phyloP scores from a whole-genome alignment of 257 asterid species.

The Solanum piurae region DNA sequence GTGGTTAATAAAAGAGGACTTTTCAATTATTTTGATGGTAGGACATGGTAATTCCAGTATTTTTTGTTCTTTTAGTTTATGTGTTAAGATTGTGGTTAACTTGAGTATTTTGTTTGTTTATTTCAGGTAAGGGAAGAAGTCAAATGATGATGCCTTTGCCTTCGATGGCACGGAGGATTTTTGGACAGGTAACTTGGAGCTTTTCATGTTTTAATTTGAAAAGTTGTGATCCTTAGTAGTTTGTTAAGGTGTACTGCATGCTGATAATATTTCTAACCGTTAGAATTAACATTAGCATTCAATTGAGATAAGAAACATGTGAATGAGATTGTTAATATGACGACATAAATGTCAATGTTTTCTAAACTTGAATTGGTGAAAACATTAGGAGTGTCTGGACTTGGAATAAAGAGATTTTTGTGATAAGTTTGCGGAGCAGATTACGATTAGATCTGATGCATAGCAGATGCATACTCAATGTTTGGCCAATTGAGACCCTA shows the following conservation, averaged over 20 bases:
- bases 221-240: neutral
- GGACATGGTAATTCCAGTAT: neutral
- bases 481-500: neutral
- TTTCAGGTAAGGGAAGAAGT: conserved; percentile 27
- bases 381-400: neutral
- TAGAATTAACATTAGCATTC: neutral
- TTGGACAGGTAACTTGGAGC: conserved; percentile 29
- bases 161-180: conserved; percentile 3
- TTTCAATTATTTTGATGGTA: conserved; percentile 19
- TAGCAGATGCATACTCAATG: neutral
- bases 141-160: conserved; percentile 4
- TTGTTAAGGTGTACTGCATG: neutral
- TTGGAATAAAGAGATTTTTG: neutral
- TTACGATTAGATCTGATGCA: neutral
- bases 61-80: neutral
- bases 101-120: neutral
- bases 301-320: neutral
- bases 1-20: conserved; percentile 11
- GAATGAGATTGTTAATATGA: neutral
- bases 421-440: neutral
- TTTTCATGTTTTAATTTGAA: neutral
- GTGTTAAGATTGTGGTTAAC: neutral
- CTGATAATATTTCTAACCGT: neutral
- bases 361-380: neutral
- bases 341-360: neutral